Percentiles rank a stretch among this genome's conserved stretches.
Evolutionary conservation across 2,329 filamentous ascomycete genomes (phyloP).

Genomic region (Beauveria caledonica): DNA sequence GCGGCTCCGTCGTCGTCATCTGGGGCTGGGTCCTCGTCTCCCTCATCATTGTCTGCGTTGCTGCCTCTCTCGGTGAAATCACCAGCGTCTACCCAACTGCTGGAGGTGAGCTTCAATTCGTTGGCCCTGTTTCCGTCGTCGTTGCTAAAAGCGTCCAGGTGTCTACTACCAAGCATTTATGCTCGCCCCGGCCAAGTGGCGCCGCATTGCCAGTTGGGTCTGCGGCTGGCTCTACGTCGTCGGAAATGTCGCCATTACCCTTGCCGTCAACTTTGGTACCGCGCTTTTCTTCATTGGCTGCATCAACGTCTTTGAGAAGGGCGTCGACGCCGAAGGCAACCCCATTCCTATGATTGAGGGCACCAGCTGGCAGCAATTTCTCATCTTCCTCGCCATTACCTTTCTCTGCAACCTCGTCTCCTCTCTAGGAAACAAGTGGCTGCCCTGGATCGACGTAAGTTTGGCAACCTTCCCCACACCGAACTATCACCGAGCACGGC

Average conservation of each 20-base stretch:
- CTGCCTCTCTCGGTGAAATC: slow-evolving; percentile 63
- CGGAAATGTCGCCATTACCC: slow-evolving; percentile 73
- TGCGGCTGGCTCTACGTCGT: slow-evolving; percentile 71
- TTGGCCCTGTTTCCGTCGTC: not conserved
- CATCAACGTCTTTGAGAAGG: slow-evolving; percentile 45
- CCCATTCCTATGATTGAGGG: slow-evolving; percentile 37
- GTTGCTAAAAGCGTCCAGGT: slow-evolving; percentile 19
- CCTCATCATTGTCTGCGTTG: slow-evolving; percentile 63
- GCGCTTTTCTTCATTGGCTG: slow-evolving; percentile 53
- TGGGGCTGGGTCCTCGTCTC: slow-evolving; percentile 66
- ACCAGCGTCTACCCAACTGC: slow-evolving; percentile 70
- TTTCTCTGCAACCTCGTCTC: slow-evolving; percentile 58
- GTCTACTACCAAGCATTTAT: slow-evolving; percentile 76
- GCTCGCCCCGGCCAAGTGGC: slow-evolving; percentile 54
- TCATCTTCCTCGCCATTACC: slow-evolving; percentile 64
- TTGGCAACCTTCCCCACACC: slow-evolving; percentile 13
- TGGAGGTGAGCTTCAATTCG: slow-evolving; percentile 38
- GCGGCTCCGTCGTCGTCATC: slow-evolving; percentile 61
- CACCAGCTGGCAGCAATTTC: slow-evolving; percentile 56
- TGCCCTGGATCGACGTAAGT: slow-evolving; percentile 63
- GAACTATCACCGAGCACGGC: slow-evolving; percentile 3
- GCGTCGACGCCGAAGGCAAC: slow-evolving; percentile 33
- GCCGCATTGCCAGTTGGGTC: slow-evolving; percentile 59
- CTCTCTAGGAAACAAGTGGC: slow-evolving; percentile 56
- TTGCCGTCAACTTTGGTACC: slow-evolving; percentile 77